A percentile compares a stretch with the other conserved stretches of the same genome.
phyloP scores from a whole-genome alignment of 2,329 filamentous ascomycete genomes.

The Aspergillus ruber region DNA sequence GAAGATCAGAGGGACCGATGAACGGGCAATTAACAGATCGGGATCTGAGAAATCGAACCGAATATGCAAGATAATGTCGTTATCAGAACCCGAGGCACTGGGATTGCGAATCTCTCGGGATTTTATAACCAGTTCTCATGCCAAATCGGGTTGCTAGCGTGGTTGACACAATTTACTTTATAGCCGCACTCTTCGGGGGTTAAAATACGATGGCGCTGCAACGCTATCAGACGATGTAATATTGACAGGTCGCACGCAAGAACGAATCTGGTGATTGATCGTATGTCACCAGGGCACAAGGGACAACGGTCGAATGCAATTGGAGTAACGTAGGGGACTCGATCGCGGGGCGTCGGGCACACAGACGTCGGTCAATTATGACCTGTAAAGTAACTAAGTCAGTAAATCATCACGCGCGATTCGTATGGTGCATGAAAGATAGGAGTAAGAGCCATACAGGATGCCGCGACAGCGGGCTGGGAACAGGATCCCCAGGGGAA shows the following conservation, averaged over 20 bases:
- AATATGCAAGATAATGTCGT: constrained; percentile 11
- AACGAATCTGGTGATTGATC: neutral
- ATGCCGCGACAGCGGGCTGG: too few relatives aligned
- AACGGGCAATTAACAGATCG: neutral
- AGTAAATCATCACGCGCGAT: constrained; percentile 1
- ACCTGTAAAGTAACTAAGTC: neutral
- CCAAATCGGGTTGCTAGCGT: constrained; percentile 13
- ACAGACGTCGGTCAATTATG: constrained; percentile 8
- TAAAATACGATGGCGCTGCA: neutral
- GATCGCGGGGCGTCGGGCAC: constrained; percentile 19
- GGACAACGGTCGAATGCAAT: neutral
- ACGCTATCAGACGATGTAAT: constrained; percentile 5
- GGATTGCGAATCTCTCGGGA: neutral
- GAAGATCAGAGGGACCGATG: neutral
- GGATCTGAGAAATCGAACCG: constrained; percentile 10
- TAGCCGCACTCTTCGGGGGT: too few relatives aligned
- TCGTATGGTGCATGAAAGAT: constrained; percentile 1
- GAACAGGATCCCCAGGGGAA: too few relatives aligned
- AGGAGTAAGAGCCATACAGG: neutral
- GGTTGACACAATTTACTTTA: neutral
- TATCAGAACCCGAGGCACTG: neutral
- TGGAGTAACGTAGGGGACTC: constrained; percentile 1
- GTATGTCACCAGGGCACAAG: neutral
- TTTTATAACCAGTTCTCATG: constrained; percentile 11
- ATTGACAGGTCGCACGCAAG: neutral